Base-by-base conservation (phyloP, 495 filamentous ascomycete species). In the Poronia punctata region DNA sequence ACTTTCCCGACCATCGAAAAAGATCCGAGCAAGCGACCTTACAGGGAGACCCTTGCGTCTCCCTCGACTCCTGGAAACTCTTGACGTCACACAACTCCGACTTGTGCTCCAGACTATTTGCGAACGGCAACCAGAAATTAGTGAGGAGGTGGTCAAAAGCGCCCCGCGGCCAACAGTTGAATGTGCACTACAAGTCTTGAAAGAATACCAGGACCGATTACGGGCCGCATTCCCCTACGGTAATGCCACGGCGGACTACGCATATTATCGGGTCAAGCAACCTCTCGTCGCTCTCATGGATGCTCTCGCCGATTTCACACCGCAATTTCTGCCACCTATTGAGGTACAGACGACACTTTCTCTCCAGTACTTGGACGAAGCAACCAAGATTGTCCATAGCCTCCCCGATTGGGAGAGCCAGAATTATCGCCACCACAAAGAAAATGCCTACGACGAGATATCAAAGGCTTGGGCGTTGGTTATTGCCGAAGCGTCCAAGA, bases 371-470 rank as follows among this genome's bases (percentile, higher is more conserved):
- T 75, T 98, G 19, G 87, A 98, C 43, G 82, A 78, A 16, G 92
- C 82, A 12, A 98, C 90, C 10, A 81, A 89, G 36, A 75, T 96
- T 29, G 83, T 97, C 31, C 90, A 97, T 59, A 74, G 78, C 11
- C 68, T 98, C 26, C 92, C 92, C 4, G 76, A 86, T 35, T 97
- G 86, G 85, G 82, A 83, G 46, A 84, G 78, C 38, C 84, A 81
- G 27, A 76, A 83, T 47, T 82, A 97, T 60, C 89, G 88, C 41
- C 73, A 92, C 48, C 84, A 92, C 68, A 95, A 95, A 60, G 79
- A 92, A 46, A 86, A 86, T 47, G 88, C 89, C 10, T 97, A 97
- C 57, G 90, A 98, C 50, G 93, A 96, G 59, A 86, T 98, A 29
- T 81, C 86, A 31, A 84, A 81, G 50, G 93, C 92, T 7, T 98